Evolutionary conservation across 2,329 filamentous ascomycete genomes (phyloP).

Genomic region (Chrysosporium queenslandicum): DNA sequence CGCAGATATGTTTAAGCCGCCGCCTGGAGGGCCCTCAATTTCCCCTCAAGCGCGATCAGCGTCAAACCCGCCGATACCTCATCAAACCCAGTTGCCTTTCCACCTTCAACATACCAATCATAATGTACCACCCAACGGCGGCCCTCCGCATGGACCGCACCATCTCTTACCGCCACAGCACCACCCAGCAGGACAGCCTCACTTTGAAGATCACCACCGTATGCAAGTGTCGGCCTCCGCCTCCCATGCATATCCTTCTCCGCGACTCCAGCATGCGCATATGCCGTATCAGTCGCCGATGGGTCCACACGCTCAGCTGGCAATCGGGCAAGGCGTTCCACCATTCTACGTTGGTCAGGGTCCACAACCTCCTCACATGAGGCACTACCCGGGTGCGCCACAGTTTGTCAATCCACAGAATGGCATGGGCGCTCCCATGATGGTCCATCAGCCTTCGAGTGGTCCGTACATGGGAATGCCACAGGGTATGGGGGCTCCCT

Average conservation of each 20-base stretch:
- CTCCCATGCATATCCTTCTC: constrained; percentile 75
- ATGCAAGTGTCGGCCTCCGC: constrained; percentile 80
- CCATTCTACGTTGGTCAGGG: constrained; percentile 60
- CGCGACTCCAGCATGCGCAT: constrained; percentile 59
- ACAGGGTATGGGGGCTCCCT: constrained; percentile 57
- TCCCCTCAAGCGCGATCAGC: constrained; percentile 58
- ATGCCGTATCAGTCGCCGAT: constrained; percentile 61
- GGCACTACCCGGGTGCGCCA: constrained; percentile 60
- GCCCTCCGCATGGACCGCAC: constrained; percentile 59
- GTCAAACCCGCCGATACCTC: constrained; percentile 55
- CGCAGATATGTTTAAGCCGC: constrained; percentile 67
- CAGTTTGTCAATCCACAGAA: constrained; percentile 64
- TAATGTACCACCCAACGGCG: constrained; percentile 56
- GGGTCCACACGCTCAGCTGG: constrained; percentile 58
- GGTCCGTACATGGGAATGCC: constrained; percentile 61
- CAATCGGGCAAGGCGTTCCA: constrained; percentile 62
- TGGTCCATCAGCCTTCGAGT: constrained; percentile 64
- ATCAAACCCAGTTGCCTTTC: constrained; percentile 73
- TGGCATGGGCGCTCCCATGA: constrained; percentile 67
- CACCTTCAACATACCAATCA: constrained; percentile 69
- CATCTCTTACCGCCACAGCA: constrained; percentile 68
- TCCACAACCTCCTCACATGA: constrained; percentile 60
- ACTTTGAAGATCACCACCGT: constrained; percentile 70
- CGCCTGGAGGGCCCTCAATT: constrained; percentile 48
- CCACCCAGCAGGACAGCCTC: constrained; percentile 56